Evolutionary conservation across 495 filamentous ascomycete genomes (phyloP), one percentile per base, ranked within the genome.

Genomic region (Chaetomium fimeti): DNA sequence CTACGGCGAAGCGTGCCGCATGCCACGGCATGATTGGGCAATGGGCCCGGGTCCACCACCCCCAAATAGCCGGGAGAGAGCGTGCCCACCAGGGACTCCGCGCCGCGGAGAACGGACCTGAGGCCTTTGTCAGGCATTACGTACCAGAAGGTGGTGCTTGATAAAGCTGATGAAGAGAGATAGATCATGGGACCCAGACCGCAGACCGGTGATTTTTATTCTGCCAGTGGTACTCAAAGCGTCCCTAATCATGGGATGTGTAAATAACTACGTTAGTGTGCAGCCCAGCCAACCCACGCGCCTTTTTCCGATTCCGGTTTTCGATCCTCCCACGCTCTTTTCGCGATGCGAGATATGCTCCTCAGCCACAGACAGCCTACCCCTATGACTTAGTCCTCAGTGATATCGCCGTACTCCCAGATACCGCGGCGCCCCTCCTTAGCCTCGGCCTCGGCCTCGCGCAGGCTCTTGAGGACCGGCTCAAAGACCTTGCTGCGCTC

Each of bases 331-430:
- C 27, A 53, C 7, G 3, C 51, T 28, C 51, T 6, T 53, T 53
- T 36, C 9, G 9, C 48, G 48, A 52, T 52, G 48, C 48, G 48
- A 36, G 27, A 32, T 36, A 20, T 55, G 24, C 27, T 18, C 25
- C 27, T 36, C 0, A 36, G 5, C n/a, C 28, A 32, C 4, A n/a
- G 6, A 55, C 2, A 2, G 28, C 18, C 16, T 9, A 2, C 16
- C 28, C 20, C 16, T 18, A 9, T 25, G 20, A 5, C 13, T 56
- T 40, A 91, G 76, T 96, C 92, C 79, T 93, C 91, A 18, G 89
- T 92, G 74, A 95, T 79, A 77, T 98, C 95, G 62, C 95, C 95
- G 79, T 98, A 98, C 81, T 98, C 93, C 92, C 92, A 98, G 82
- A 97, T 93, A 9, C 95, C 95, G 60, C 85, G 81, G 62, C 90